Base-by-base conservation (phyloP, 2,329 filamentous ascomycete species). In the Diaporthe citrichinensis region DNA sequence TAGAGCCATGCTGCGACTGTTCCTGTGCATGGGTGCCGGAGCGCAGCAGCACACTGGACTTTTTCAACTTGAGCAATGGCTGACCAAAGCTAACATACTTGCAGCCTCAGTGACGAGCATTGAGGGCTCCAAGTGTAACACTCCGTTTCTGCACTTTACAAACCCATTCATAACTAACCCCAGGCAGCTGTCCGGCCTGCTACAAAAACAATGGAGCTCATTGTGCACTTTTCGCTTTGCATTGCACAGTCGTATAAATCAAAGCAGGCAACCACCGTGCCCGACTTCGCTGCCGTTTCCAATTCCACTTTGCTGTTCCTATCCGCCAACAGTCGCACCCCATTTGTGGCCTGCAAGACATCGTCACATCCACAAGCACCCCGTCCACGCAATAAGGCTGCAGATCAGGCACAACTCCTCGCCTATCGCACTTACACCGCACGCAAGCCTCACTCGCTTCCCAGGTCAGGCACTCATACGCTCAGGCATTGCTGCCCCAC, bases 161-260 rank as follows among this genome's bases (percentile, higher is more conserved):
- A 39, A 44, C 17, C 14, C 25, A 17, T 61, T 61, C n/a, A 69
- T 69, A 55, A 39, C 17, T 31, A 72, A 2, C 57, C 44, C 74
- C 51, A 76, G 72, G 72, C 75, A 76, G 75, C 71, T 53, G 44
- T 73, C n/a, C 49, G 71, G 31, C 17, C 46, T 55, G 28, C 34
- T 73, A 58, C 28, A 14, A 65, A n/a, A 69, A 69, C 34, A 62
- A 57, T 74, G 53, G 23, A 25, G 25, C 41, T 9, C 49, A 41
- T 74, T 58, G 44, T 69, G 34, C 72, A 61, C 17, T 57, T 67
- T 41, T n/a, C 55, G 14, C 73, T 46, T 41, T 31, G 25, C 28
- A 25, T 49, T 74, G 14, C 57, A 74, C 57, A 6, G 17, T 49
- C 31, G 36, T 76, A 76, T 76, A 76, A 74, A 74, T 44, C 51